Evolutionary conservation across 2,329 filamentous ascomycete species (phyloP), one percentile per base, ranked within the genome.

Genomic region (Bipolaris bicolor): DNA sequence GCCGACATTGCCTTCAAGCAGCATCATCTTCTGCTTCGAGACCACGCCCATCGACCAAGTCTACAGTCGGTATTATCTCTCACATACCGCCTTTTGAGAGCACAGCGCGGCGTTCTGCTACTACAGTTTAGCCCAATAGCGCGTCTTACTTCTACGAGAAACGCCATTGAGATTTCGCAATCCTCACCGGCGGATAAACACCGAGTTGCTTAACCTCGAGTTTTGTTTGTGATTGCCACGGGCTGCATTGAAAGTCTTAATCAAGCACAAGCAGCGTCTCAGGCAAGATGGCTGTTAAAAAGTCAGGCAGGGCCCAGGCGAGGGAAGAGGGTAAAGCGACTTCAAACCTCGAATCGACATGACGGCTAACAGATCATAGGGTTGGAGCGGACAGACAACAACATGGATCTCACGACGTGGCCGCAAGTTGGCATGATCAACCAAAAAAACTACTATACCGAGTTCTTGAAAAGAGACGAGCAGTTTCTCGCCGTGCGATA

Each of bases 401-500:
- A 94, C 79, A 94, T 99, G 89, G 95, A 93, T 74, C 86, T 95
- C 73, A 91, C 92, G 46, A 96, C 85, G 76, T 99, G 95, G 94
- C 94, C 95, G 9, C 90, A 95, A 72, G 88, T 97, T 56, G 84
- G 86, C 41, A 91, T 95, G 70, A 99, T 99, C 79, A 99, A 99
- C 76, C 95, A 99, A 78, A 99, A 99, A 82, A 99, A 99, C 78
- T 99, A 99, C 78, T 75, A 72, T 60, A 97, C 92, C 60, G 95
- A 99, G 74, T 99, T 97, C 70, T 90, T 99, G 79, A 99, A 99
- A 81, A 90, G 94, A 71, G 95, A 99, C 81, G 95, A 98, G 70
- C 95, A 99, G 79, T 88, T 96, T 58, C 87, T 99, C 33, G 92
- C 94, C 11, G 86, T 94, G 54, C 88, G 95, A 70, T 85, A 96